A percentile compares a stretch with the other conserved stretches of the same genome.
These are phyloP conservation scores for Centaurea solstitialis DNA, from an alignment of 129 eudicot species.

Conservation along the genomic window DNA sequence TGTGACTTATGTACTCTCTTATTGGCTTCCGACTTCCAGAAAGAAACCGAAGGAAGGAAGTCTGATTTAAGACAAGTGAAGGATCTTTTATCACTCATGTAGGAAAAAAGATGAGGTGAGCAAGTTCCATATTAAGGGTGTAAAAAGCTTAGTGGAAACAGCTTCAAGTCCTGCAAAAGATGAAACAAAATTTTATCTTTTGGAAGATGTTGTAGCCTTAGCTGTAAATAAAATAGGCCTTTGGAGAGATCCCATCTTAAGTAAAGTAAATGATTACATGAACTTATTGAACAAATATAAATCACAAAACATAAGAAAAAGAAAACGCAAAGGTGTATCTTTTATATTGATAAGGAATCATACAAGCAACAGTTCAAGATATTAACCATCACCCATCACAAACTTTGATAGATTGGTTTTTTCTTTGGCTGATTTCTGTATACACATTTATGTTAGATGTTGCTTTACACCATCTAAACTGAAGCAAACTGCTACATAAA, in stretches of 20 bases:
- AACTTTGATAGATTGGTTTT: neutral
- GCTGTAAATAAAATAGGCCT: neutral
- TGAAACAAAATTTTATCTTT: conserved; percentile 3
- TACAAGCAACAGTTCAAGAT: neutral
- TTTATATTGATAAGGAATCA: neutral
- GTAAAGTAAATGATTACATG: neutral
- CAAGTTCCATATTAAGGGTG: conserved; percentile 39
- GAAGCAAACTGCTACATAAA: neutral
- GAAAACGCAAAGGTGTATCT: neutral
- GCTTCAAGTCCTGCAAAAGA: conserved; percentile 23
- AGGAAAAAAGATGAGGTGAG: conserved; percentile 30
- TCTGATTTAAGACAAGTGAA: conserved; percentile 18
- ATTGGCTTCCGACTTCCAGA: conserved; percentile 3
- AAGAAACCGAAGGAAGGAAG: conserved; percentile 30
- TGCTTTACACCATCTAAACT: neutral
- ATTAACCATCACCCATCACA: neutral
- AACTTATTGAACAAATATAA: neutral
- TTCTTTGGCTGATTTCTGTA: neutral
- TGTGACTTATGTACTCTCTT: conserved; percentile 18
- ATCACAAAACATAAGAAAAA: neutral
- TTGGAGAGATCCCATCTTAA: neutral
- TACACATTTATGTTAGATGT: neutral
- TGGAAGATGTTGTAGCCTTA: neutral
- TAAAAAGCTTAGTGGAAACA: neutral
- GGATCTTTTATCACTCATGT: conserved; percentile 12